Conservation (phyloP, 768 basidiomycete genomes). For the Kwoniella bestiolae region DNA sequence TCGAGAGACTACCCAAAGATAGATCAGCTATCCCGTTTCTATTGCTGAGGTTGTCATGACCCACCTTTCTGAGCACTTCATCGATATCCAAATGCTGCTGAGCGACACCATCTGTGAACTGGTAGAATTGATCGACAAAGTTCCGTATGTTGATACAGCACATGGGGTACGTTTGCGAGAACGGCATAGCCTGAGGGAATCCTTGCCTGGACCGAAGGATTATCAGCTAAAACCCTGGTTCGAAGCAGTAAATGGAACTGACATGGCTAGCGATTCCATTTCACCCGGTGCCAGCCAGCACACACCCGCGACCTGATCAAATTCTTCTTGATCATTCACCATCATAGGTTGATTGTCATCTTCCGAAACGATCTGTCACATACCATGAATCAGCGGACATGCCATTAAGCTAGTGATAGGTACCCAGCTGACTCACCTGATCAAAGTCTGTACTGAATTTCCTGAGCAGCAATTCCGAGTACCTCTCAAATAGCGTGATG, state of each 20-base stretch:
- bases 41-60: neutral
- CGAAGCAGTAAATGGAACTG: conserved; percentile 13
- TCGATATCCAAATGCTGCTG: conserved; percentile 91
- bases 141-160: conserved; percentile 89
- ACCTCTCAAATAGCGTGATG: conserved; percentile 86
- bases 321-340: conserved; percentile 64
- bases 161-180: conserved; percentile 93
- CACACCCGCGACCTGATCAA: conserved; percentile 73
- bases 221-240: neutral
- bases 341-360: conserved; percentile 92
- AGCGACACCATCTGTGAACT: conserved; percentile 92
- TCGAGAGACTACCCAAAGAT: conserved; percentile 74
- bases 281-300: conserved; percentile 82
- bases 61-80: conserved; percentile 83
- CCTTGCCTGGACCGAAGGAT: conserved; percentile 61
- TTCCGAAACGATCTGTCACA: conserved; percentile 71
- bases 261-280: conserved; percentile 61
- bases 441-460: conserved; percentile 84
- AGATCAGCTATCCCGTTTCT: neutral
- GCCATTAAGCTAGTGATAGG: neutral
- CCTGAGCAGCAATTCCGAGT: conserved; percentile 75
- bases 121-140: conserved; percentile 93
- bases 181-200: conserved; percentile 77
- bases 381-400: neutral
- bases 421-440: conserved; percentile 63